Conservation (phyloP, 1,139 yeast species). For the Pichia sp. region DNA sequence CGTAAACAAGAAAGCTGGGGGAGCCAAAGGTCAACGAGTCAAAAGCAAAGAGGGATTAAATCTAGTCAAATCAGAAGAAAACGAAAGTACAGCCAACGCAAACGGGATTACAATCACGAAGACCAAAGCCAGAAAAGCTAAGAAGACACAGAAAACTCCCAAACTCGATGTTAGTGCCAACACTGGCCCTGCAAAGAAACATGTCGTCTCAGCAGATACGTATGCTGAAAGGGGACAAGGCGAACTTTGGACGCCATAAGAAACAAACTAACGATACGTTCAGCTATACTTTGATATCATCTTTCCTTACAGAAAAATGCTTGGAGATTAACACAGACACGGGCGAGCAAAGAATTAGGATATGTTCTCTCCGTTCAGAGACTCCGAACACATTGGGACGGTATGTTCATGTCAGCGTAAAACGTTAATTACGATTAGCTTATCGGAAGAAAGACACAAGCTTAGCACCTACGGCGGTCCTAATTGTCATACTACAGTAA, state of each 20-base stretch:
- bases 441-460: neutral
- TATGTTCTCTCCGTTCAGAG: too few species aligned
- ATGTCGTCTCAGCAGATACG: constrained; percentile 5
- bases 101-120: neutral
- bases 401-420: too few species aligned
- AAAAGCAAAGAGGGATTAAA: constrained; percentile 17
- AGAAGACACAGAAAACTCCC: neutral
- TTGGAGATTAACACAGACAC: too few species aligned
- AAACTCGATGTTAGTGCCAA: neutral
- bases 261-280: too few species aligned
- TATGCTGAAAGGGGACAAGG: constrained; percentile 52
- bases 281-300: too few species aligned
- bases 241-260: constrained; percentile 40
- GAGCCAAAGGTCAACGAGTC: constrained; percentile 33
- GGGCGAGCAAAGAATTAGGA: too few species aligned
- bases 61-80: neutral
- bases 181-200: neutral
- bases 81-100: neutral
- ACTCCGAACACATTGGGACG: too few species aligned
- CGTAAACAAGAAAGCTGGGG: neutral
- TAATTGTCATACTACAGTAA: neutral
- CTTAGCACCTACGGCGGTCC: neutral
- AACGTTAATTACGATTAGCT: too few species aligned
- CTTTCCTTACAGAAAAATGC: too few species aligned
- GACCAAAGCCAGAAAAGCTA: neutral